Conservation (phyloP, 805 yeast species). For the Candida golubevii region DNA sequence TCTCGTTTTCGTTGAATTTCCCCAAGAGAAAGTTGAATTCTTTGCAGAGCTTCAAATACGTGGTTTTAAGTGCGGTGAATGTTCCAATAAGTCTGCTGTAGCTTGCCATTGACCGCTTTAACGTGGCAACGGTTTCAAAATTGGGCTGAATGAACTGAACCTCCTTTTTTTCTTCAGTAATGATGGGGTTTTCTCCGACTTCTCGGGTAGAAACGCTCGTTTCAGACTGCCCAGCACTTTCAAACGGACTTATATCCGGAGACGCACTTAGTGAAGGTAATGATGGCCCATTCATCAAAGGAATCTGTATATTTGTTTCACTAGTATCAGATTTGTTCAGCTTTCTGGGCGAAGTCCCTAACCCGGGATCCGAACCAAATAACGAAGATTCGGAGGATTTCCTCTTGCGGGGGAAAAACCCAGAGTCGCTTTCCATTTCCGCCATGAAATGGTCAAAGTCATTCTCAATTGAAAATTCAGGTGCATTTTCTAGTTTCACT, state of each 20-base stretch:
- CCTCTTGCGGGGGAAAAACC: constrained; percentile 2
- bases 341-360: background rate
- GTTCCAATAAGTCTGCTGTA: constrained; percentile 26
- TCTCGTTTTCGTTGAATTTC: constrained; percentile 36
- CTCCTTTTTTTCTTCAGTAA: background rate
- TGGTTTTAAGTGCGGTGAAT: constrained; percentile 30
- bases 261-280: constrained; percentile 12
- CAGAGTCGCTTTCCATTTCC: constrained; percentile 8
- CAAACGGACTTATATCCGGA: constrained; percentile 12
- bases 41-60: constrained; percentile 35
- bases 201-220: constrained; percentile 12
- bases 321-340: background rate
- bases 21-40: constrained; percentile 34
- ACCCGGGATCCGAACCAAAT: background rate
- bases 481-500: constrained; percentile 1
- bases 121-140: constrained; percentile 15
- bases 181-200: background rate
- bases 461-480: background rate
- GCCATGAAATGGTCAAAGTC: constrained; percentile 14
- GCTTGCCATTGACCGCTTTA: constrained; percentile 24
- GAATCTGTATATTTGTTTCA: background rate
- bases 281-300: background rate
- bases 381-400: constrained; percentile 2
- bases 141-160: constrained; percentile 2
- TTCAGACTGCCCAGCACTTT: constrained; percentile 9